Base-by-base conservation (phyloP, 2,329 filamentous ascomycete species). In the Trichoderma sp. region DNA sequence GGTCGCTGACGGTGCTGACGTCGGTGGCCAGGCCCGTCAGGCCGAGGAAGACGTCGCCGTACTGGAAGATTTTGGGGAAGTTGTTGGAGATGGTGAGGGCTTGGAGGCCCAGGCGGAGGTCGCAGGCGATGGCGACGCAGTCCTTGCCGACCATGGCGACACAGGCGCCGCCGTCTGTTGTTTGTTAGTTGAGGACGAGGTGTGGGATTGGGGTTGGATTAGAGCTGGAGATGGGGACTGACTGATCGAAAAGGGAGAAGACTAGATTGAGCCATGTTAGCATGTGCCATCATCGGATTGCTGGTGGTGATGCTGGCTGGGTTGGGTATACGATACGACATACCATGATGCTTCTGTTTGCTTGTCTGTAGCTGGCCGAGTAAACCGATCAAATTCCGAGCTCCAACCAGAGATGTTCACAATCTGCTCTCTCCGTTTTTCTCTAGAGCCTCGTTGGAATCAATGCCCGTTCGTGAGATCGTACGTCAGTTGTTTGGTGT, bases 101-200 rank as follows among this genome's bases (percentile, higher is more conserved):
- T 88, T 99, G 97, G 83, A 98, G 93, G 82, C 97, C 97, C 80
- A 99, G 94, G 78, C 97, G 96, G 79, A 99, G 94, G 87, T 99
- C 97, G 89, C 97, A 99, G 85, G 97, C 97, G 84, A 99, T 98
- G 86, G 97, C 97, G 77, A 99, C 97, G 86, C 97, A 99, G 92
- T 98, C 95, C 88, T 99, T 98, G 89, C 97, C 97, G 79, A 98
- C 95, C 97, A 98, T 98, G 86, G 96, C 96, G 80, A 98, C 95
- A 87, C 93, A 96, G 88, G 96, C 96, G 85, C 96, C 96, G 88
- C 96, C 96, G 85, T 93, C 91, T 63, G 75, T 4, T 33, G 2
- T 21, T 53, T 56, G 31, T 60, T 74, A 35, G 69, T 24, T 38
- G 11, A 9, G 59, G 27, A n/a, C 14, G n/a, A n/a, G n/a, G n/a